A percentile compares a stretch with the other conserved stretches of the same genome.
phyloP scores from a whole-genome alignment of 2,329 filamentous ascomycete genomes.

The Coniochaeta sp. region DNA sequence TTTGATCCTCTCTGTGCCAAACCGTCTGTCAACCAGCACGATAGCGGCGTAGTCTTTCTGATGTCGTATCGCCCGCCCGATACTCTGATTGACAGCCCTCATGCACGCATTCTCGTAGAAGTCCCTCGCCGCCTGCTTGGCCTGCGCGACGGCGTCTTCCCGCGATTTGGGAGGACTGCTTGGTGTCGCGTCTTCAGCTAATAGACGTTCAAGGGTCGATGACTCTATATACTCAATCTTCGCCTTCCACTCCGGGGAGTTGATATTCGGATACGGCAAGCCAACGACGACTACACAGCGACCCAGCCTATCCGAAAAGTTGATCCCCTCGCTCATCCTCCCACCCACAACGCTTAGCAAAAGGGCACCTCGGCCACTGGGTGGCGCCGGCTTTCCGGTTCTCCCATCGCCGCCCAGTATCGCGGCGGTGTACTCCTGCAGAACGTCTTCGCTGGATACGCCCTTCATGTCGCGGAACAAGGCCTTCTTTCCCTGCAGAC shows the following conservation, averaged over 20 bases:
- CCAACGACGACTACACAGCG: constrained; percentile 88
- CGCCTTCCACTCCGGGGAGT: constrained; percentile 86
- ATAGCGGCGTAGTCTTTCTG: constrained; percentile 85
- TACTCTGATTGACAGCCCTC: constrained; percentile 94
- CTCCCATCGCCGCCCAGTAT: constrained; percentile 42
- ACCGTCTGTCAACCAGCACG: constrained; percentile 74
- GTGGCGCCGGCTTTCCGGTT: background rate
- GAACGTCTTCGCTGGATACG: constrained; percentile 57
- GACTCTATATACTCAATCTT: constrained; percentile 81
- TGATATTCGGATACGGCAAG: constrained; percentile 84
- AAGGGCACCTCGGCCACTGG: constrained; percentile 54
- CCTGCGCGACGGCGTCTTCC: constrained; percentile 24
- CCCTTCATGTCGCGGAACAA: constrained; percentile 53
- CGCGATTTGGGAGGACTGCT: constrained; percentile 6
- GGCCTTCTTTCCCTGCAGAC: constrained; percentile 49
- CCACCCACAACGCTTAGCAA: constrained; percentile 89
- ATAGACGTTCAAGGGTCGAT: constrained; percentile 34
- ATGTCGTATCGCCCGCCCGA: constrained; percentile 87
- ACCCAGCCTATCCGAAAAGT: constrained; percentile 87
- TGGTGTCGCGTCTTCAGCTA: background rate
- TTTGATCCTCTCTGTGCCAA: constrained; percentile 64
- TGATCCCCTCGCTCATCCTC: constrained; percentile 95
- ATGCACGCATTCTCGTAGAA: constrained; percentile 95
- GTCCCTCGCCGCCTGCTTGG: constrained; percentile 58
- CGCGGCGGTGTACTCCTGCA: constrained; percentile 64